A percentile compares a stretch with the other conserved stretches of the same genome.
These are phyloP conservation scores for Penicillium sp. DNA, from an alignment of 2,329 filamentous ascomycete genomes.

Conservation along the genomic window DNA sequence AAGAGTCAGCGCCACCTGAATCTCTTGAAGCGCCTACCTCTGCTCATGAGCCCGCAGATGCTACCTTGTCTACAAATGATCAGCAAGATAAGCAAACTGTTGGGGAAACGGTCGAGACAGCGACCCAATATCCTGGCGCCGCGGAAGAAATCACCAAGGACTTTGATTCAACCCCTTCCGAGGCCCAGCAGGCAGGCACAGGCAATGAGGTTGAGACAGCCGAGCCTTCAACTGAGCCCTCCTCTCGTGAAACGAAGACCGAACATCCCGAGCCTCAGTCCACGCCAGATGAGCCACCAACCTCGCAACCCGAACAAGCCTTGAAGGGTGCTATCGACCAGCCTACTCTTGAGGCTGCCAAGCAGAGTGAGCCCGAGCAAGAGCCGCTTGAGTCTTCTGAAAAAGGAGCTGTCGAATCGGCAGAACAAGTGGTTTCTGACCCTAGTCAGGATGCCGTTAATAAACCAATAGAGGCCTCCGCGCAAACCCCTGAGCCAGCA, in stretches of 20 bases:
- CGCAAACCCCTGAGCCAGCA: background rate
- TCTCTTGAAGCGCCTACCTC: background rate
- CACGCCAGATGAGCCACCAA: background rate
- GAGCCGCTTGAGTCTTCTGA: conserved; percentile 8
- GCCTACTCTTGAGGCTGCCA: background rate
- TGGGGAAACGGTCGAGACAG: background rate
- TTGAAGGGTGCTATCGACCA: background rate
- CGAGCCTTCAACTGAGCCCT: background rate
- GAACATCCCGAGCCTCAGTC: too few species aligned
- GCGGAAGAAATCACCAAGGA: background rate
- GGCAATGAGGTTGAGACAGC: background rate
- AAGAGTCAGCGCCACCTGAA: conserved; percentile 1
- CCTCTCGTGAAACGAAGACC: too few species aligned
- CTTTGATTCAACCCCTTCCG: too few species aligned
- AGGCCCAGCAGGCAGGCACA: background rate
- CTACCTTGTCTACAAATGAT: background rate
- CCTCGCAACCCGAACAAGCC: background rate
- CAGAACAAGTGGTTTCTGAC: background rate
- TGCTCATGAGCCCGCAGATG: background rate
- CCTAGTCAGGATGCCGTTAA: conserved; percentile 1
- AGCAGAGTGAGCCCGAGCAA: conserved; percentile 3
- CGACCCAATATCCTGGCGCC: background rate
- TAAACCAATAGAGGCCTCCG: background rate
- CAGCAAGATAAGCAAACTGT: background rate
- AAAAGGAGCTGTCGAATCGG: background rate